Evolutionary conservation across 306 rosid species (phyloP).

Genomic region (Hippophae rhamnoides): DNA sequence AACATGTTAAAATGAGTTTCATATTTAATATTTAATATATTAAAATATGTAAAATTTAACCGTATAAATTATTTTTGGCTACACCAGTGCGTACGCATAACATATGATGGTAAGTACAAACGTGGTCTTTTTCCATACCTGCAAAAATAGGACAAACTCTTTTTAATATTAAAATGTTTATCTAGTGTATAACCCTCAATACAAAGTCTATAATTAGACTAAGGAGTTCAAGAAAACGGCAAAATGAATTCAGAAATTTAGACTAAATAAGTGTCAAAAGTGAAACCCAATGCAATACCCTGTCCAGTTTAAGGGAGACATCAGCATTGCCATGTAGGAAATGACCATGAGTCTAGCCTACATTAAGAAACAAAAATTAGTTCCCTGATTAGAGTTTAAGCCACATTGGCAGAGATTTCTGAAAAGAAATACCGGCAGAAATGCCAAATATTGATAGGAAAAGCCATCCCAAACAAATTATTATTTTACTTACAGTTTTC

Average conservation of each 20-base stretch:
- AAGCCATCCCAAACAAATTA: constrained; percentile 1
- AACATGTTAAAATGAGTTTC: too few relatives aligned
- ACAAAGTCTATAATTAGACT: background rate
- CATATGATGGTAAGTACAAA: constrained; percentile 80
- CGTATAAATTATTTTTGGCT: too few relatives aligned
- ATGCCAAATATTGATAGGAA: background rate
- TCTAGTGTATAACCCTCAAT: background rate
- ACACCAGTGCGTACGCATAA: constrained; percentile 41
- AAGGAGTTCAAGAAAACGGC: background rate
- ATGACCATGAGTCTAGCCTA: constrained; percentile 98
- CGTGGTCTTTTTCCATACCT: constrained; percentile 87
- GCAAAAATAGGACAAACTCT: constrained; percentile 20
- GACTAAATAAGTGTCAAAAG: background rate
- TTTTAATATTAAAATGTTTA: background rate
- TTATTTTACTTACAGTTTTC: constrained; percentile 58
- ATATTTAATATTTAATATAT: too few relatives aligned
- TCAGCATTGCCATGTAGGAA: constrained; percentile 97
- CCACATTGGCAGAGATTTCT: background rate
- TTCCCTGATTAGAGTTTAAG: constrained; percentile 8
- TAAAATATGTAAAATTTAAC: too few relatives aligned
- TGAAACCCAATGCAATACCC: constrained; percentile 43
- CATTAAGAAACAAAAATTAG: constrained; percentile 18
- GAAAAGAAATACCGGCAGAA: background rate
- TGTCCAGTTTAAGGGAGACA: constrained; percentile 78
- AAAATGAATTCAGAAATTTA: background rate